Conservation (phyloP, 805 yeast species). For the Cyberlindnera maritima region DNA sequence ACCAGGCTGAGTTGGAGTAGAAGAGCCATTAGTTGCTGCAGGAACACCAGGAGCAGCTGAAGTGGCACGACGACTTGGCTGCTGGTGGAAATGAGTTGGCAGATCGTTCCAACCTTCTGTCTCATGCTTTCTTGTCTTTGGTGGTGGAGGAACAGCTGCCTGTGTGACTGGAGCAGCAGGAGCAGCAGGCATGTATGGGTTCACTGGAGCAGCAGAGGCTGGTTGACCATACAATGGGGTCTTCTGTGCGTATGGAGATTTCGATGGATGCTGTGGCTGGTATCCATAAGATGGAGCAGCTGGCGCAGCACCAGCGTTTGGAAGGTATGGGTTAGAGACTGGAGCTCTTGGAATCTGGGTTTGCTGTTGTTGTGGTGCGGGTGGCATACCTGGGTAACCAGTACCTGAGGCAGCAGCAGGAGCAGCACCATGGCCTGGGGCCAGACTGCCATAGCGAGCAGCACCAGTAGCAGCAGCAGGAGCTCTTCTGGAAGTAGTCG, state of each 20-base stretch:
- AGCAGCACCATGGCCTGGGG: conserved; percentile 3
- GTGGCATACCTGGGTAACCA: conserved; percentile 6
- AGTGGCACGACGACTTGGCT: conserved; percentile 38
- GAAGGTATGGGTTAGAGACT: conserved; percentile 18
- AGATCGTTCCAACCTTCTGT: conserved; percentile 74
- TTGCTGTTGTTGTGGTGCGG: conserved; percentile 10
- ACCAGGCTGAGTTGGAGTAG: conserved; percentile 24
- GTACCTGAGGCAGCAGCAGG: conserved; percentile 13
- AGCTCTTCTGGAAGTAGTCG: conserved; percentile 15
- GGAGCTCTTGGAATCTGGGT: conserved; percentile 12
- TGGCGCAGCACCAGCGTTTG: conserved; percentile 12
- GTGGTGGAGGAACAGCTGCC: conserved; percentile 25
- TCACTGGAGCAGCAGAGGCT: conserved; percentile 25
- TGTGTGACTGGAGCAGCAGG: conserved; percentile 19
- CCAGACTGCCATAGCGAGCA: conserved; percentile 20
- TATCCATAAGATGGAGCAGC: conserved; percentile 17
- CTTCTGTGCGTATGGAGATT: conserved; percentile 13
- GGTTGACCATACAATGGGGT: conserved; percentile 15
- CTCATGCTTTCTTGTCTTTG: conserved; percentile 38
- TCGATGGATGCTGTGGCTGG: conserved; percentile 9
- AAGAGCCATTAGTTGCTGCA: conserved; percentile 19
- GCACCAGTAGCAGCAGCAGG: conserved; percentile 11
- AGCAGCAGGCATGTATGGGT: conserved; percentile 33
- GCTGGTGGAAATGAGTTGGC: conserved; percentile 49
- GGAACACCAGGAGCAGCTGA: conserved; percentile 39